Evolutionary conservation across 441 rosid genomes (phyloP).

Genomic region (Populus tomentosa): DNA sequence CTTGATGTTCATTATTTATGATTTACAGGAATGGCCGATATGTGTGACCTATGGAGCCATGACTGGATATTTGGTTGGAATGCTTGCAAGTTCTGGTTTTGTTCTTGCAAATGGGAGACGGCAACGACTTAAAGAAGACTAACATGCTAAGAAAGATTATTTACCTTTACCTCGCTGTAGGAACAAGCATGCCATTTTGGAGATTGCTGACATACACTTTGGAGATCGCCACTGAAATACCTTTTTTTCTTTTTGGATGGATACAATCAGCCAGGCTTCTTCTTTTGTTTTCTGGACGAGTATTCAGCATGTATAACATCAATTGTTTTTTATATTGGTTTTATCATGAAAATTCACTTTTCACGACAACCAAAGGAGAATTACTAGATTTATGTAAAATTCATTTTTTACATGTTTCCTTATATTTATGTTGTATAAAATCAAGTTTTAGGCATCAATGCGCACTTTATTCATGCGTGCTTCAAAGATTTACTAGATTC

Average conservation of each 20-base stretch:
- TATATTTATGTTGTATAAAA: too few species aligned
- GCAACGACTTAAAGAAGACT: conserved; percentile 36
- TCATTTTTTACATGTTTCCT: neutral
- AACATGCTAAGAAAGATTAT: neutral
- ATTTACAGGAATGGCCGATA: conserved; percentile 77
- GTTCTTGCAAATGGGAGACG: conserved; percentile 19
- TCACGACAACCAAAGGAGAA: neutral
- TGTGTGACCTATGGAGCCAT: conserved; percentile 79
- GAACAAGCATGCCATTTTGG: neutral
- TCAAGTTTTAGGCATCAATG: neutral
- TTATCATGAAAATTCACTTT: neutral
- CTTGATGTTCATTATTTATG: conserved; percentile 8
- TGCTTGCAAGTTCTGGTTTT: conserved; percentile 42
- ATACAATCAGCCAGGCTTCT: neutral
- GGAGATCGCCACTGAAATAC: neutral
- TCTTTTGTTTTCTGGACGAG: neutral
- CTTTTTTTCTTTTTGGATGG: neutral
- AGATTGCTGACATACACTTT: neutral
- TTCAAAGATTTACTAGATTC: neutral
- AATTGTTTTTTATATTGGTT: neutral
- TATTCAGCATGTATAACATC: neutral
- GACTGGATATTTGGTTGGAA: conserved; percentile 50
- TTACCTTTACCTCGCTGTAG: neutral
- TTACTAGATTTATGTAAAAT: too few species aligned
- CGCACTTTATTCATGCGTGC: neutral